These are phyloP conservation scores for Populus deltoides DNA, from an alignment of 345 rosid genomes.

Conservation along the genomic window DNA sequence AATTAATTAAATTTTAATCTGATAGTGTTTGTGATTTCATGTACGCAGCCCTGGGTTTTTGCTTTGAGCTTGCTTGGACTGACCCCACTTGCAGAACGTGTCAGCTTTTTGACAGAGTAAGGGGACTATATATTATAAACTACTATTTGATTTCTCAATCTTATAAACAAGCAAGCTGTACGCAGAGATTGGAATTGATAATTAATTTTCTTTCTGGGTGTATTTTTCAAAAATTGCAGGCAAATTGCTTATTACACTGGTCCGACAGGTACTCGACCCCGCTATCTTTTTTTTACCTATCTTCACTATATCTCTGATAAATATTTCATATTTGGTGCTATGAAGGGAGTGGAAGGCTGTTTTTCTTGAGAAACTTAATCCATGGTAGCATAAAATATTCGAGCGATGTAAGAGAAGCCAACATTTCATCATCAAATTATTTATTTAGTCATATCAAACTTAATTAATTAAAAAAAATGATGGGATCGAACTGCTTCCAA, in stretches of 20 bases:
- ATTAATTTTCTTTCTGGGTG: background rate
- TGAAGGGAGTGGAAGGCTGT: no score
- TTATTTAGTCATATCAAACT: background rate
- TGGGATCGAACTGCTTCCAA: background rate
- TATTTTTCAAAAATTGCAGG: slow-evolving; percentile 37
- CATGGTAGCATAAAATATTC: background rate
- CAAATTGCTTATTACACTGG: slow-evolving; percentile 83
- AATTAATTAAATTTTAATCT: background rate
- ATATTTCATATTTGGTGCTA: no score
- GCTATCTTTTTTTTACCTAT: background rate
- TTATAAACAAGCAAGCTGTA: background rate
- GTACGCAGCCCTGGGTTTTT: slow-evolving; percentile 62
- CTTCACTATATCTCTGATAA: background rate
- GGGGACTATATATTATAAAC: background rate
- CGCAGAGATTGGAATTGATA: background rate
- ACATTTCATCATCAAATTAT: background rate
- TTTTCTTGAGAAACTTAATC: background rate
- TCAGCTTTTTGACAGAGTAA: slow-evolving; percentile 65
- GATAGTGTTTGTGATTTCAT: background rate
- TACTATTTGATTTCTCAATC: background rate
- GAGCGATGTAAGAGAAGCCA: background rate
- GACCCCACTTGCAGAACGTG: slow-evolving; percentile 22
- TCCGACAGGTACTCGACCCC: slow-evolving; percentile 60
- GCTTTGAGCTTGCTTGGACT: slow-evolving; percentile 20
- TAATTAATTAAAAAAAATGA: background rate